Percentiles rank a stretch among this genome's conserved stretches.
phyloP scores from a whole-genome alignment of 495 filamentous ascomycete species.

The Halenospora varia region DNA sequence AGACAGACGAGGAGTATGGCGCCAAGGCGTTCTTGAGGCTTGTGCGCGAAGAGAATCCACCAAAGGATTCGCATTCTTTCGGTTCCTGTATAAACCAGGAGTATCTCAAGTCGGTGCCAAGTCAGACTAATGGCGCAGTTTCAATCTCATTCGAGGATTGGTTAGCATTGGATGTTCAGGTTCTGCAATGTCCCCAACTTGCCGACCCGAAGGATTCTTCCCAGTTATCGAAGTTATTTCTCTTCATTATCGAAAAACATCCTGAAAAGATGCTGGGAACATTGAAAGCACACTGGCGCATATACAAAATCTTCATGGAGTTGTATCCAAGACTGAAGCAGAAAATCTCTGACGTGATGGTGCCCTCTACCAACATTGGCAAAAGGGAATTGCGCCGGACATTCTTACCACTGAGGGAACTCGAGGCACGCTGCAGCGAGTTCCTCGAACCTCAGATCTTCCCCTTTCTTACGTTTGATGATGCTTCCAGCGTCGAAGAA shows the following conservation, averaged over 20 bases:
- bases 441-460: constrained; percentile 4
- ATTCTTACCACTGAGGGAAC: constrained; percentile 1
- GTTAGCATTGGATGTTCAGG: constrained; percentile 3
- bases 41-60: not conserved
- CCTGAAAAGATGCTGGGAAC: constrained; percentile 8
- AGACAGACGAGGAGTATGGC: constrained; percentile 7
- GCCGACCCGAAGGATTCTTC: constrained; percentile 5
- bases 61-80: not conserved
- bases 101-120: not conserved
- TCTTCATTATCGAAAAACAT: constrained; percentile 5
- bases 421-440: constrained; percentile 1
- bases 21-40: constrained; percentile 1
- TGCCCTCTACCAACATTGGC: constrained; percentile 1
- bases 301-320: constrained; percentile 3
- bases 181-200: constrained; percentile 9
- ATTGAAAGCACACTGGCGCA: constrained; percentile 11
- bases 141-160: constrained; percentile 4
- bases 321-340: not conserved
- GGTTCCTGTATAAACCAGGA: not conserved
- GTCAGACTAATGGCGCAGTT: constrained; percentile 1
- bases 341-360: constrained; percentile 4
- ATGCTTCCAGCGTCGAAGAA: not conserved
- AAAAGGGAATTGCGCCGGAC: not conserved
- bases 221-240: constrained; percentile 3
- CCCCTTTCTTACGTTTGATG: constrained; percentile 5